Evolutionary conservation across 257 asterid species (phyloP).

Genomic region (Knoxia roxburghii): DNA sequence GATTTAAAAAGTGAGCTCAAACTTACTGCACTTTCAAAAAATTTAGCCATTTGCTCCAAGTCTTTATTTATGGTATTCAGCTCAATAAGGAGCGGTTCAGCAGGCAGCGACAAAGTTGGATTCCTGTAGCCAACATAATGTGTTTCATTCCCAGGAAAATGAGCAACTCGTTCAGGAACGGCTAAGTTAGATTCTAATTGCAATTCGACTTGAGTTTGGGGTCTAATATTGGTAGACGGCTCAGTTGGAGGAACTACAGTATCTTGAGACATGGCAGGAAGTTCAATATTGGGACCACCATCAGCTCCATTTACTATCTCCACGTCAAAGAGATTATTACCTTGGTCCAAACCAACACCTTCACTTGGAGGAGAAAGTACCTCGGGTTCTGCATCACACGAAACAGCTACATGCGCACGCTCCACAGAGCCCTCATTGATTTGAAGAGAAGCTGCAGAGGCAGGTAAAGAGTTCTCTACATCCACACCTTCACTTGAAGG

Average conservation of each 20-base stretch:
- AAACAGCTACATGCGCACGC: slow-evolving; percentile 7
- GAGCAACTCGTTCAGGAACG: slow-evolving; percentile 18
- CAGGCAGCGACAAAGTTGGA: slow-evolving; percentile 9
- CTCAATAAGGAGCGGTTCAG: slow-evolving; percentile 38
- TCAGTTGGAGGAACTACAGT: slow-evolving; percentile 19
- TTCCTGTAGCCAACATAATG: slow-evolving; percentile 15
- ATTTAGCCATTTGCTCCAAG: slow-evolving; percentile 24
- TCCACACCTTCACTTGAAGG: background rate
- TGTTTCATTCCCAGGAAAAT: slow-evolving; percentile 6
- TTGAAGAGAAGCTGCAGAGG: slow-evolving; percentile 29
- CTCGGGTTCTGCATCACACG: slow-evolving; percentile 15
- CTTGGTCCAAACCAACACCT: background rate
- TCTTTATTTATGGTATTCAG: slow-evolving; percentile 30
- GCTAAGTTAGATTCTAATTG: slow-evolving; percentile 17
- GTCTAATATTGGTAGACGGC: slow-evolving; percentile 16
- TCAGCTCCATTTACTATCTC: slow-evolving; percentile 7
- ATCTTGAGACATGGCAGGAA: slow-evolving; percentile 12
- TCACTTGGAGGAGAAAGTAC: slow-evolving; percentile 17
- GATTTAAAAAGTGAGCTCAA: slow-evolving; percentile 9
- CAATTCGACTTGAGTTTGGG: background rate
- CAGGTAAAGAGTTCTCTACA: slow-evolving; percentile 13
- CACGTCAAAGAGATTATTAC: slow-evolving; percentile 9
- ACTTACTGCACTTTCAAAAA: slow-evolving; percentile 42
- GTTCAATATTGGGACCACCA: slow-evolving; percentile 17
- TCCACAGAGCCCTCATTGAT: slow-evolving; percentile 19